Evolutionary conservation across 768 basidiomycete genomes (phyloP).

Genomic region (Terana coerulea): DNA sequence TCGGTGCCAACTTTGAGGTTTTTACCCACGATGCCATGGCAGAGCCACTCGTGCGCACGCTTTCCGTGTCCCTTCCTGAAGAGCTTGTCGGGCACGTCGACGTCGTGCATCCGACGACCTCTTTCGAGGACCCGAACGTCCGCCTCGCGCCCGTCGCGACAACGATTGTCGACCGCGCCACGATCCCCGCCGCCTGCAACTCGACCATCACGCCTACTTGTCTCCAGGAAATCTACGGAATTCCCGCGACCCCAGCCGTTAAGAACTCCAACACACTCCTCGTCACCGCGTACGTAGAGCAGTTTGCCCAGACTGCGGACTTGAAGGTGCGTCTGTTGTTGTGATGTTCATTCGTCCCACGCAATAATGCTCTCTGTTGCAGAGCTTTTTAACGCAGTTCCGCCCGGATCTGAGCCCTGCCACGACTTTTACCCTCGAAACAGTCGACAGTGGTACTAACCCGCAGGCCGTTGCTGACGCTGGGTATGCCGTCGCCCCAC

Average conservation of each 20-base stretch:
- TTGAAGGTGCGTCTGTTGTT: constrained; percentile 25
- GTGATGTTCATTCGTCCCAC: constrained; percentile 40
- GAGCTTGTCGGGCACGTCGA: constrained; percentile 32
- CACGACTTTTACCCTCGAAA: constrained; percentile 21
- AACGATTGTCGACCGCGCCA: not conserved
- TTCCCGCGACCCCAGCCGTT: constrained; percentile 18
- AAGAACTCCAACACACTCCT: constrained; percentile 15
- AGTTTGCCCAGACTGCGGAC: constrained; percentile 20
- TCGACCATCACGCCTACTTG: constrained; percentile 21
- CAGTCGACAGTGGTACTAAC: constrained; percentile 31
- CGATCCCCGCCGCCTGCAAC: not conserved
- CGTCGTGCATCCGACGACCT: constrained; percentile 21
- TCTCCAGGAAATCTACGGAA: constrained; percentile 21
- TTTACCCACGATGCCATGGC: constrained; percentile 21
- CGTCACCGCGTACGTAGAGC: constrained; percentile 17
- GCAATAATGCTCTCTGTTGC: constrained; percentile 20
- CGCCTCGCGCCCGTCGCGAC: constrained; percentile 13
- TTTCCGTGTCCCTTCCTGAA: constrained; percentile 27
- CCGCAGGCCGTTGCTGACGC: constrained; percentile 37
- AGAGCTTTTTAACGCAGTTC: constrained; percentile 50
- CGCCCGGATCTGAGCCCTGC: constrained; percentile 37
- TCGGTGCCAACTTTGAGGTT: constrained; percentile 24
- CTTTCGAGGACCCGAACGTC: constrained; percentile 1
- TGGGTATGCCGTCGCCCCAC: not conserved
- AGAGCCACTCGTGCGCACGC: constrained; percentile 22